Evolutionary conservation across 257 asterid genomes (phyloP), one percentile per base, ranked within the genome.

Genomic region (Scutellaria galericulata): DNA sequence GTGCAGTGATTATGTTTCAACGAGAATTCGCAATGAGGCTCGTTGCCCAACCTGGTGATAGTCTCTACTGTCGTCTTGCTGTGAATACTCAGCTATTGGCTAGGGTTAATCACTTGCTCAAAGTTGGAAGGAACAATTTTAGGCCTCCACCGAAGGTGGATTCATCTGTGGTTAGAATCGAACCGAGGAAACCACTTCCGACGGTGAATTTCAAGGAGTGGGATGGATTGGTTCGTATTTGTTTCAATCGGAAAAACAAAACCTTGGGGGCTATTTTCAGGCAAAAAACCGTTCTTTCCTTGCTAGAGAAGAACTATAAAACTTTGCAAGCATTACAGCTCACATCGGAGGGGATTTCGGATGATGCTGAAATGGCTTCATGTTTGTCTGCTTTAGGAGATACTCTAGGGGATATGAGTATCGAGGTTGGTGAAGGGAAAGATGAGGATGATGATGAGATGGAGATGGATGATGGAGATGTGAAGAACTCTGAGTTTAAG

Each of bases 91-190:
- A 92, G 41, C 85, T 95, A 4, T 51, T 95, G 48, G 83, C 99
- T 50, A 86, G 93, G 27, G 90, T 95, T 45, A 88, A 90, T 61
- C 99, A 95, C 79, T 79, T 95, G 55, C 87, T 95, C 41, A 92
- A 92, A 76, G 97, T 95, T 13, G 99, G 98, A 41, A 78, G 86
- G 81, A 95, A 95, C 82, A 95, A 92, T 75, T 95, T 95, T 80
- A 80, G 99, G 83, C 99, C 99, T 14, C 99, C 98, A 9, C 99
- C 99, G 0, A 92, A 90, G 75, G 98, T 95, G 12, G 99, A 95
- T 75, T 92, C 97, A 40, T 95, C 99, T 7, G 96, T 95, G 14
- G 96, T 95, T 4, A 84, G 98, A 75, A 95, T 95, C 27, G 99
- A 95, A 69, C 98, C 99, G 13, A 80, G 92, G 73, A 89, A 79